Evolutionary conservation across 345 rosid genomes (phyloP).

Genomic region (Cardamine occulta): DNA sequence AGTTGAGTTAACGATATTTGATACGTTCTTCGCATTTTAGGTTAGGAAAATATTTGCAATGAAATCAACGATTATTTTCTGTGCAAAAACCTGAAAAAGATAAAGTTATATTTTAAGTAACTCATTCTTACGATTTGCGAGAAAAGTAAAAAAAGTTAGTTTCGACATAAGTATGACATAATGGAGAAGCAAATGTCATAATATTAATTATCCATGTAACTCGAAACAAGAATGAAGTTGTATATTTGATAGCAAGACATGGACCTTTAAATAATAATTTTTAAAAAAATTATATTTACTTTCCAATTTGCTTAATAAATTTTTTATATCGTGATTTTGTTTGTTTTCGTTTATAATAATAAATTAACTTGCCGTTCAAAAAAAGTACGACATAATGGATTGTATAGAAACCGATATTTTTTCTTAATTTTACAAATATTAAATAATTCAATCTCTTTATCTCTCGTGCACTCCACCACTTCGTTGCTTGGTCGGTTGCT

Average conservation of each 20-base stretch:
- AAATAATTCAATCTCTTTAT: slow-evolving; percentile 22
- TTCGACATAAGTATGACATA: background rate
- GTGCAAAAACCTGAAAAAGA: background rate
- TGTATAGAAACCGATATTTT: background rate
- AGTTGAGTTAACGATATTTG: too few species aligned
- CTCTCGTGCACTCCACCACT: slow-evolving; percentile 48
- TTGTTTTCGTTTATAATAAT: too few species aligned
- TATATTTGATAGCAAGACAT: too few species aligned
- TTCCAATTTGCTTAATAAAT: too few species aligned
- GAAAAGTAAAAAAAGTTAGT: background rate
- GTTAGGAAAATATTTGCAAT: background rate
- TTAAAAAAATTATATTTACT: too few species aligned
- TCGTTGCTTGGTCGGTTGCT: slow-evolving; percentile 37
- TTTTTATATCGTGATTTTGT: too few species aligned
- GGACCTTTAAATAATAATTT: too few species aligned
- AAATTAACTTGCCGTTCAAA: too few species aligned
- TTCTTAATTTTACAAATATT: background rate
- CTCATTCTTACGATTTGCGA: background rate
- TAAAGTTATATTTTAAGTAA: background rate
- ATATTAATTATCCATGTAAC: too few species aligned
- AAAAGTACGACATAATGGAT: slow-evolving; percentile 9
- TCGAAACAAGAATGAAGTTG: too few species aligned
- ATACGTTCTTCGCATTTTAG: slow-evolving; percentile 5
- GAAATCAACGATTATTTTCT: background rate
- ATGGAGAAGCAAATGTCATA: too few species aligned